Evolutionary conservation across 805 yeast species (phyloP).

Genomic region (Cyberlindnera suaveolens): DNA sequence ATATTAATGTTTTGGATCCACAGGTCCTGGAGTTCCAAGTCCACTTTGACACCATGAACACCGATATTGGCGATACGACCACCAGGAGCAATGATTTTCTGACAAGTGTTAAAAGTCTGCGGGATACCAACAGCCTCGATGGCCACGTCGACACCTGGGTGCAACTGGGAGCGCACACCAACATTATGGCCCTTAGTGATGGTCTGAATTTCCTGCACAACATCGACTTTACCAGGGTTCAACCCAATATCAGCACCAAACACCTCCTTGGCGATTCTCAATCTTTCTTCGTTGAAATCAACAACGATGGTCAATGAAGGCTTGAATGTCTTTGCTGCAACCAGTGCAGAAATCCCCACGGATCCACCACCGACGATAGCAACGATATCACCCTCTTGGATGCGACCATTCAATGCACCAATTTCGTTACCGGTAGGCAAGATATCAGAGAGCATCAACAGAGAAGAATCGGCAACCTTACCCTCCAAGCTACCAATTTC

Average conservation of each 20-base stretch:
- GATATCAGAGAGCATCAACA: slow-evolving; percentile 57
- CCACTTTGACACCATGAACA: slow-evolving; percentile 39
- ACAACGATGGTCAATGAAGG: slow-evolving; percentile 53
- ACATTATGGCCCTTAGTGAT: slow-evolving; percentile 22
- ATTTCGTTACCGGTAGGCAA: slow-evolving; percentile 65
- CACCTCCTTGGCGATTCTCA: slow-evolving; percentile 46
- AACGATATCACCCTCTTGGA: slow-evolving; percentile 49
- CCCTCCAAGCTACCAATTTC: slow-evolving; percentile 27
- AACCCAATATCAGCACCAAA: slow-evolving; percentile 56
- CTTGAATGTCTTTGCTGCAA: slow-evolving; percentile 46
- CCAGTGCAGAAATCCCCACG: slow-evolving; percentile 57
- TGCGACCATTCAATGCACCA: slow-evolving; percentile 51
- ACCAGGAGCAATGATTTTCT: slow-evolving; percentile 47
- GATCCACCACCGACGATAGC: slow-evolving; percentile 68
- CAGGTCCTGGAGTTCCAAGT: slow-evolving; percentile 35
- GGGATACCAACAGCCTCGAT: slow-evolving; percentile 64
- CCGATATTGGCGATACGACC: slow-evolving; percentile 66
- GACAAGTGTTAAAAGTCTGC: slow-evolving; percentile 52
- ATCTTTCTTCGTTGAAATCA: slow-evolving; percentile 53
- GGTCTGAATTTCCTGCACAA: slow-evolving; percentile 31
- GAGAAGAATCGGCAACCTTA: slow-evolving; percentile 38
- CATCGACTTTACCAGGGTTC: slow-evolving; percentile 43
- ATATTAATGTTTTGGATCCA: slow-evolving; percentile 40
- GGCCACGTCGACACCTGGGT: slow-evolving; percentile 53
- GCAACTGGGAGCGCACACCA: slow-evolving; percentile 23